These are phyloP conservation scores for Saprolegnia diclina DNA, from an alignment of 352 stramenopile species.

Conservation along the genomic window DNA sequence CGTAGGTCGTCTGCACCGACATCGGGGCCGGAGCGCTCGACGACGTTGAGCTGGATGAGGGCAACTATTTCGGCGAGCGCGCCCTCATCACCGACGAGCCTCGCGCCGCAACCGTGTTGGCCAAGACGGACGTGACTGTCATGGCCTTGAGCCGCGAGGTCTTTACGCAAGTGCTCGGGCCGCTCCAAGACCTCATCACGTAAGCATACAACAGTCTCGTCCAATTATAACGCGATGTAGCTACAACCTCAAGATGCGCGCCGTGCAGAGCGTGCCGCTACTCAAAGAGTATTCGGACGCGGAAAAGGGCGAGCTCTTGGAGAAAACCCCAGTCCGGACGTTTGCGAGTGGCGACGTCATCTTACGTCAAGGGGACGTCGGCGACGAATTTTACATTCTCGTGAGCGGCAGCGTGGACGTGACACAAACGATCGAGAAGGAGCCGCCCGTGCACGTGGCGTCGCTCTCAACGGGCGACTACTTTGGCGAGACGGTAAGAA, in stretches of 20 bases:
- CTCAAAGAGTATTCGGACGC: constrained; percentile 40
- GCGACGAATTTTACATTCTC: constrained; percentile 58
- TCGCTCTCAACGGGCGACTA: constrained; percentile 45
- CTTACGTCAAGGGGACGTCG: constrained; percentile 40
- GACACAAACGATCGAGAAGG: constrained; percentile 29
- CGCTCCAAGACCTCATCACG: constrained; percentile 82
- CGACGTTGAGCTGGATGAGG: constrained; percentile 44
- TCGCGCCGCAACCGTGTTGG: constrained; percentile 81
- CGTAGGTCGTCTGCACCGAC: constrained; percentile 41
- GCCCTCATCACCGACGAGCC: constrained; percentile 83
- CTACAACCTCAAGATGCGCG: constrained; percentile 42
- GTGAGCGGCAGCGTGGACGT: constrained; percentile 44
- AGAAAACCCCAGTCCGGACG: constrained; percentile 33
- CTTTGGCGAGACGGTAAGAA: constrained; percentile 63
- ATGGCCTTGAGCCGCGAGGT: constrained; percentile 85
- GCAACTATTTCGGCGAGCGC: constrained; percentile 91
- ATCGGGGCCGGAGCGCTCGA: constrained; percentile 42
- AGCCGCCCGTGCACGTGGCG: constrained; percentile 34
- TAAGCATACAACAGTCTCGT: constrained; percentile 26
- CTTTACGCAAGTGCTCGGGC: constrained; percentile 87
- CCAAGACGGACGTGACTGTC: constrained; percentile 42
- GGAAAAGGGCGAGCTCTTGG: constrained; percentile 44
- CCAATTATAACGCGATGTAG: neutral
- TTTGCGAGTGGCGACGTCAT: constrained; percentile 48
- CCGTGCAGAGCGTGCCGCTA: constrained; percentile 47